These are phyloP conservation scores for Hericium erinaceus DNA, from an alignment of 768 basidiomycete genomes.

Conservation along the genomic window DNA sequence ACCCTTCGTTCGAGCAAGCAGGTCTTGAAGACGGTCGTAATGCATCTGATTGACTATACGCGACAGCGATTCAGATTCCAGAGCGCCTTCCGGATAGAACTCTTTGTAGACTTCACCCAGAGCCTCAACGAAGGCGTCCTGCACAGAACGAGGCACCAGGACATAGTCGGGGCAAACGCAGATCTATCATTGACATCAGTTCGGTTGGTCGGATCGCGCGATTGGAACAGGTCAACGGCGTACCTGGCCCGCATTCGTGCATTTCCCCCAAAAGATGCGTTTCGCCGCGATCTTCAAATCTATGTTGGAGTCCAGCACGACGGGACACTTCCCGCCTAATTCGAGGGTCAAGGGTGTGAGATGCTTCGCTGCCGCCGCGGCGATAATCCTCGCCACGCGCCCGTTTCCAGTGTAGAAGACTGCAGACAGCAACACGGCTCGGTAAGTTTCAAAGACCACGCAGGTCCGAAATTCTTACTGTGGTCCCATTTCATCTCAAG, in stretches of 20 bases:
- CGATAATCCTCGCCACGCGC: slow-evolving; percentile 38
- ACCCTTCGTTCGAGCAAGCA: slow-evolving; percentile 49
- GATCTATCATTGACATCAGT: slow-evolving; percentile 17
- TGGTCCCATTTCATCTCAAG: slow-evolving; percentile 35
- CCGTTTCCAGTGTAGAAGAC: slow-evolving; percentile 38
- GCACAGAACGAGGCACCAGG: slow-evolving; percentile 30
- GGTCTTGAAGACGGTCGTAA: slow-evolving; percentile 39
- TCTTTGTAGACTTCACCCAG: slow-evolving; percentile 32
- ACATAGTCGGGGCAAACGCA: slow-evolving; percentile 38
- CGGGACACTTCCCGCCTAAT: slow-evolving; percentile 40
- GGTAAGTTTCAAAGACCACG: background rate
- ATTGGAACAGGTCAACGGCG: slow-evolving; percentile 14
- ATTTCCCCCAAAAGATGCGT: slow-evolving; percentile 19
- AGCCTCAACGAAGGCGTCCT: slow-evolving; percentile 38
- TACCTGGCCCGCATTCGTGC: slow-evolving; percentile 18
- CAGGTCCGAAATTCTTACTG: background rate
- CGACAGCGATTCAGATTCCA: slow-evolving; percentile 33
- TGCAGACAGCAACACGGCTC: background rate
- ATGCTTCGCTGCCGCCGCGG: slow-evolving; percentile 43
- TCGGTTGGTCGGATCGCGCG: background rate
- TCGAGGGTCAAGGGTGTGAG: slow-evolving; percentile 49
- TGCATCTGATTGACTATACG: slow-evolving; percentile 48
- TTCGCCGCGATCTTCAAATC: slow-evolving; percentile 16
- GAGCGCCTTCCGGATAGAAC: slow-evolving; percentile 48
- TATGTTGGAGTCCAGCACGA: slow-evolving; percentile 14